Conservation (phyloP, 2,329 filamentous ascomycete genomes). For the Cladosporium colombiae region DNA sequence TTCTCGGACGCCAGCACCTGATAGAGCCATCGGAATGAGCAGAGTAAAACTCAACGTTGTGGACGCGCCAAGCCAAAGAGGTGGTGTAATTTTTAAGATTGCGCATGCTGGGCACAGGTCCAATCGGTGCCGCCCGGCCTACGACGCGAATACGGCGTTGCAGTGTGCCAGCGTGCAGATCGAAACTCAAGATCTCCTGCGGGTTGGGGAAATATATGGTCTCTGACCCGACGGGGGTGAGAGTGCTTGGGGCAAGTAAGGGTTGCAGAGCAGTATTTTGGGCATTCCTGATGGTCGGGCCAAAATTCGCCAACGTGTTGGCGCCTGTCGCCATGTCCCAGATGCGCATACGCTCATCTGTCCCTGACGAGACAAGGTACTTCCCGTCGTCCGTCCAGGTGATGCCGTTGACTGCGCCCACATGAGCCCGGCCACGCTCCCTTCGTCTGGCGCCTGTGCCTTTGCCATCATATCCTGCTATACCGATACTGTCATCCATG, state of each 20-base stretch:
- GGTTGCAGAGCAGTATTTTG: constrained; percentile 44
- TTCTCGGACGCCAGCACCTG: constrained; percentile 71
- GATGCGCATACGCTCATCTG: constrained; percentile 81
- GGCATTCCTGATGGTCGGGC: constrained; percentile 74
- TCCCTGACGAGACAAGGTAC: constrained; percentile 76
- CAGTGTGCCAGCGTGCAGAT: constrained; percentile 74
- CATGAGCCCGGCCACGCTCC: constrained; percentile 62
- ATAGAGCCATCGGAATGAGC: constrained; percentile 84
- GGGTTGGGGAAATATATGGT: constrained; percentile 78
- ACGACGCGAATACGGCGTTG: constrained; percentile 70
- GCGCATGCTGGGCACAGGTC: constrained; percentile 25
- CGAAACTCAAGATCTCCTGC: constrained; percentile 73
- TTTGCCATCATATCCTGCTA: constrained; percentile 52
- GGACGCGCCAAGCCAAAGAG: constrained; percentile 72
- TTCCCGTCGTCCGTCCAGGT: constrained; percentile 79
- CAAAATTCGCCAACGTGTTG: constrained; percentile 87
- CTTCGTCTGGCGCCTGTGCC: constrained; percentile 47
- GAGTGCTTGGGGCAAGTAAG: constrained; percentile 59
- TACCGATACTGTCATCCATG: constrained; percentile 76
- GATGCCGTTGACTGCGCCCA: constrained; percentile 79
- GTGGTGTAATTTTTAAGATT: constrained; percentile 62
- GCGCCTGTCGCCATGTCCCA: constrained; percentile 81
- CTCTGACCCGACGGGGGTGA: constrained; percentile 60
- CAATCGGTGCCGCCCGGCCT: constrained; percentile 33
- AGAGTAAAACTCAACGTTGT: constrained; percentile 74